Evolutionary conservation across 352 stramenopile genomes (phyloP).

Genomic region (Phytopythium litorale): DNA sequence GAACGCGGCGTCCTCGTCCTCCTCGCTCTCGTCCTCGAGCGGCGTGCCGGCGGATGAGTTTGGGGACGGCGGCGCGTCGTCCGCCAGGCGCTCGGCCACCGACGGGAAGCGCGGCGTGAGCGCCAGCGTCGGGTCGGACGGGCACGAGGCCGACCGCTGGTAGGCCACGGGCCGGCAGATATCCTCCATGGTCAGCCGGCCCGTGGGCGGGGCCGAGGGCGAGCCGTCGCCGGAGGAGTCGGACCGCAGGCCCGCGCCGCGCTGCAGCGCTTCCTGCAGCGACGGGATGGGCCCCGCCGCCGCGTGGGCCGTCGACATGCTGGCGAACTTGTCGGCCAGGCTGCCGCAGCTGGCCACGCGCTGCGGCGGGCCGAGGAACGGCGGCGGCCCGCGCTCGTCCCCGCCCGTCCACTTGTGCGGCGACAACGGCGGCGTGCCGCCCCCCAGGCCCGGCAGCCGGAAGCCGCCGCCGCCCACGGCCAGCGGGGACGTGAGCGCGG

Average conservation of each 20-base stretch:
- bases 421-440: conserved; percentile 36
- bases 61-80: neutral
- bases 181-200: conserved; percentile 30
- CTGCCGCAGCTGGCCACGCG: conserved; percentile 12
- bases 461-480: conserved; percentile 9
- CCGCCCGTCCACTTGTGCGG: conserved; percentile 33
- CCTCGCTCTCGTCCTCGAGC: conserved; percentile 5
- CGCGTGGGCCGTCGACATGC: conserved; percentile 6
- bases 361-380: conserved; percentile 1
- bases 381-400: conserved; percentile 6
- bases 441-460: conserved; percentile 37
- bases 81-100: neutral
- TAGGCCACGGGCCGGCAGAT: conserved; percentile 60
- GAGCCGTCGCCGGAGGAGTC: conserved; percentile 9
- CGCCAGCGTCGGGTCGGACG: conserved; percentile 62
- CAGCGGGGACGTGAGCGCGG: conserved; percentile 19
- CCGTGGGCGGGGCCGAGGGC: conserved; percentile 2
- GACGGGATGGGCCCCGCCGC: conserved; percentile 21
- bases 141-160: conserved; percentile 63
- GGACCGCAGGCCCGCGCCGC: conserved; percentile 11
- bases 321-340: conserved; percentile 29
- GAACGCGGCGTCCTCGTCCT: neutral
- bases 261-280: conserved; percentile 26
- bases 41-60: neutral
- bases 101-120: neutral